Evolutionary conservation across 768 basidiomycete genomes (phyloP).

Genomic region (Russula lepida): DNA sequence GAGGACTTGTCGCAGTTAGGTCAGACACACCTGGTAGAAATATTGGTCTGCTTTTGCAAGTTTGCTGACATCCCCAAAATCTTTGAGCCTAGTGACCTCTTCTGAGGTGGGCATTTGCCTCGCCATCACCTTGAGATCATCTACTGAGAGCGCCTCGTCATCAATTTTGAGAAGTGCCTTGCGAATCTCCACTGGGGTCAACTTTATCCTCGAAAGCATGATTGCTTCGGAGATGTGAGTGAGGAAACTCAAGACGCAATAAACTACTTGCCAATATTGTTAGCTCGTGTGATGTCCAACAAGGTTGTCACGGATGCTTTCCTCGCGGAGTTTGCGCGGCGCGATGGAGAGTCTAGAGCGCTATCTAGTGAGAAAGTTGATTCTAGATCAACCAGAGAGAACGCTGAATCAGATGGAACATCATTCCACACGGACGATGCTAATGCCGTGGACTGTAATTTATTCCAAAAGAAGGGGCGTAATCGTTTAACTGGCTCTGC

Average conservation of each 20-base stretch:
- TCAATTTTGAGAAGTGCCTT: slow-evolving; percentile 64
- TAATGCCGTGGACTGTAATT: slow-evolving; percentile 41
- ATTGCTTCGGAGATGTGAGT: slow-evolving; percentile 45
- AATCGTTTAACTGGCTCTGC: slow-evolving; percentile 47
- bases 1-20: not conserved
- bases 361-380: slow-evolving; percentile 60
- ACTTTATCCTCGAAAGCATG: slow-evolving; percentile 72
- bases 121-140: slow-evolving; percentile 67
- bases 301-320: slow-evolving; percentile 62
- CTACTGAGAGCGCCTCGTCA: slow-evolving; percentile 57
- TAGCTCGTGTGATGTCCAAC: slow-evolving; percentile 73
- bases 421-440: slow-evolving; percentile 66
- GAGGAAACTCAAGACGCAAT: not conserved
- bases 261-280: slow-evolving; percentile 59
- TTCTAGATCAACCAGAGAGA: slow-evolving; percentile 67
- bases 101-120: slow-evolving; percentile 74
- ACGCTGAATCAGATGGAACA: slow-evolving; percentile 30
- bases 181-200: slow-evolving; percentile 56
- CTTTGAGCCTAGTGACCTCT: slow-evolving; percentile 64
- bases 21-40: slow-evolving; percentile 54
- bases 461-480: slow-evolving; percentile 91
- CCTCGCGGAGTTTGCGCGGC: slow-evolving; percentile 33
- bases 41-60: slow-evolving; percentile 82
- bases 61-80: slow-evolving; percentile 62
- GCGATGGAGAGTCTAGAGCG: slow-evolving; percentile 35